A percentile compares a stretch with the other conserved stretches of the same genome.
These are phyloP conservation scores for Arthrobotrys sphaeroides DNA, from an alignment of 2,329 filamentous ascomycete species.

Conservation along the genomic window DNA sequence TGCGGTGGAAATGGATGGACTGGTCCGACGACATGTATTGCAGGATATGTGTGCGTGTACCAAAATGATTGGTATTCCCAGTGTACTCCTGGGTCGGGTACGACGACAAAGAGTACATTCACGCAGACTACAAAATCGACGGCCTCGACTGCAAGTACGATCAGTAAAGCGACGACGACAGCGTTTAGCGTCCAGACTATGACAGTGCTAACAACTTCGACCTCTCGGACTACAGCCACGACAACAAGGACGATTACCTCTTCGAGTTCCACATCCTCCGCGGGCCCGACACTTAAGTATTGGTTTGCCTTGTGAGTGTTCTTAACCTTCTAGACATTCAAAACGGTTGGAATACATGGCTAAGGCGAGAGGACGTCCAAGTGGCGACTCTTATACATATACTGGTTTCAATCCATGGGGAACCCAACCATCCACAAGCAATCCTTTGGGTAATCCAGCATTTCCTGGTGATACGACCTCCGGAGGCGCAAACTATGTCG, in stretches of 20 bases:
- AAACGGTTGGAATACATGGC: neutral
- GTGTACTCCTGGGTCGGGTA: constrained; percentile 11
- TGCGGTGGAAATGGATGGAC: constrained; percentile 52
- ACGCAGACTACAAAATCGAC: neutral
- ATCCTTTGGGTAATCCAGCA: constrained; percentile 71
- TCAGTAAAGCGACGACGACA: neutral
- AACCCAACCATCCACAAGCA: constrained; percentile 65
- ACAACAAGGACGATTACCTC: constrained; percentile 6
- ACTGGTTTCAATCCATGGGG: constrained; percentile 68
- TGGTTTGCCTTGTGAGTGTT: constrained; percentile 40
- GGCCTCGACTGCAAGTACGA: neutral
- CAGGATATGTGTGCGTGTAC: constrained; percentile 34
- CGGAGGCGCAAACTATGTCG: constrained; percentile 68
- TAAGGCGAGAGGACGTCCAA: too few relatives aligned
- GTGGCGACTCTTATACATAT: constrained; percentile 70
- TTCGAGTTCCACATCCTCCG: constrained; percentile 2
- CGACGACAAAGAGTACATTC: neutral
- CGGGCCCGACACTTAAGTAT: constrained; percentile 16
- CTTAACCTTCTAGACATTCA: neutral
- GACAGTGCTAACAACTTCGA: neutral
- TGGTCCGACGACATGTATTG: constrained; percentile 41
- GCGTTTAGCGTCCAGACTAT: neutral
- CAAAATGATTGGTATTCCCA: constrained; percentile 53
- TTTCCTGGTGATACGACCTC: constrained; percentile 66
- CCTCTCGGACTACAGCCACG: neutral